phyloP scores from a whole-genome alignment of 2,329 filamentous ascomycete genomes.

The Ophiostoma sp. region DNA sequence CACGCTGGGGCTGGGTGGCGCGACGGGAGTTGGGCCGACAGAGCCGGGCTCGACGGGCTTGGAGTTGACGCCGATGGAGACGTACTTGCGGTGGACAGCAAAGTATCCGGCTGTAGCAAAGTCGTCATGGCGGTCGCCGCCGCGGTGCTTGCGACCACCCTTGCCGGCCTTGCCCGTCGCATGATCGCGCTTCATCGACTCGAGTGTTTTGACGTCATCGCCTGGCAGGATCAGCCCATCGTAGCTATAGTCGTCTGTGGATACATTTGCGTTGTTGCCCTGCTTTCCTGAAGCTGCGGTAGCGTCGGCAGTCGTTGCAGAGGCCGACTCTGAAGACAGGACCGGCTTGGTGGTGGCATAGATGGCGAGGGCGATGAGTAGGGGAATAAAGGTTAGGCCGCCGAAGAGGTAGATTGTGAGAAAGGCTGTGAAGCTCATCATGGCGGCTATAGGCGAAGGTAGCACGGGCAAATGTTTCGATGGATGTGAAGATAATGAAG shows the following conservation, averaged over 20 bases:
- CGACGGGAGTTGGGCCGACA: slow-evolving; percentile 66
- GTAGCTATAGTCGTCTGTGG: slow-evolving; percentile 15
- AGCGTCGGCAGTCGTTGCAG: not conserved
- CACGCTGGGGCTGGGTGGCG: slow-evolving; percentile 80
- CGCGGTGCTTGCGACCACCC: slow-evolving; percentile 47
- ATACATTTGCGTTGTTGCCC: not conserved
- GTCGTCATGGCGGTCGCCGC: slow-evolving; percentile 58
- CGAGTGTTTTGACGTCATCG: slow-evolving; percentile 62
- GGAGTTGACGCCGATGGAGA: slow-evolving; percentile 83
- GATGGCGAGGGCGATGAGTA: slow-evolving; percentile 50
- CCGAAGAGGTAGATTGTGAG: slow-evolving; percentile 76
- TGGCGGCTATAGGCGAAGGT: slow-evolving; percentile 29
- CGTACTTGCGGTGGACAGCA: slow-evolving; percentile 89
- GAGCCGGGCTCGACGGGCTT: slow-evolving; percentile 80
- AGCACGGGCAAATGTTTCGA: not conserved
- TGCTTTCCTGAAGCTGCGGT: slow-evolving; percentile 32
- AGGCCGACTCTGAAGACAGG: slow-evolving; percentile 45
- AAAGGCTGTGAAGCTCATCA: slow-evolving; percentile 53
- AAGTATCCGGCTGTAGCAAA: slow-evolving; percentile 81
- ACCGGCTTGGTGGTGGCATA: slow-evolving; percentile 63
- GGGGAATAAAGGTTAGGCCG: slow-evolving; percentile 80
- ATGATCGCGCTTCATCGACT: slow-evolving; percentile 31
- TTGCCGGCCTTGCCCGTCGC: slow-evolving; percentile 22
- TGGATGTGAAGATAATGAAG: not conserved
- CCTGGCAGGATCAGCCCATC: slow-evolving; percentile 47